A percentile compares a stretch with the other conserved stretches of the same genome.
Conservation (phyloP, 768 basidiomycete species). For the Symmetrospora coprosmae region DNA sequence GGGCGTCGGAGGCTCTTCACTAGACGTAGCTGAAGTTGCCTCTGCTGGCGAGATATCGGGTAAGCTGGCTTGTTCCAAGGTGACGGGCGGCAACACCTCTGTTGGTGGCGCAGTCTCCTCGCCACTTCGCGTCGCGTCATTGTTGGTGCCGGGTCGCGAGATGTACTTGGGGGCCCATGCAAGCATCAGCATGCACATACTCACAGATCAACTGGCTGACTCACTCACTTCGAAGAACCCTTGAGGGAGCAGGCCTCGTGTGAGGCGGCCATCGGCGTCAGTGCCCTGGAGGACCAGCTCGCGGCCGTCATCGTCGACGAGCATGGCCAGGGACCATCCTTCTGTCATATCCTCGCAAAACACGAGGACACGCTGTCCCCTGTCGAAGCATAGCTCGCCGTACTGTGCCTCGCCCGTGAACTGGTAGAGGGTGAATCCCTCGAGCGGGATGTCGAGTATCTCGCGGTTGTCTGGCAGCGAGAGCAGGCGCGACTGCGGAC, state of each 20-base stretch:
- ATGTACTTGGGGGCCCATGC: too few relatives aligned
- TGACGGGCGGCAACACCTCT: too few relatives aligned
- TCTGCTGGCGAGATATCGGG: too few relatives aligned
- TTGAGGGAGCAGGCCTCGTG: neutral
- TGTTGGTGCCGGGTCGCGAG: too few relatives aligned
- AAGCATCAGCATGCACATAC: too few relatives aligned
- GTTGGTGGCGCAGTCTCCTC: too few relatives aligned
- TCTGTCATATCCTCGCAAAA: conserved; percentile 13
- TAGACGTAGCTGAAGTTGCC: too few relatives aligned
- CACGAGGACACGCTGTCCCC: neutral
- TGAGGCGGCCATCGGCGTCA: neutral
- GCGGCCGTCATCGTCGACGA: conserved; percentile 2
- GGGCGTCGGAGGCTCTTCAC: too few relatives aligned
- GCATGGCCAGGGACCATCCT: conserved; percentile 7
- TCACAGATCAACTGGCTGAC: too few relatives aligned
- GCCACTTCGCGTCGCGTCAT: too few relatives aligned
- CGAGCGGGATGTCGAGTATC: neutral
- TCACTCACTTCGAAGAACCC: conserved; percentile 3
- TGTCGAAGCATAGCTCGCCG: neutral
- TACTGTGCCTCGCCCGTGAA: neutral
- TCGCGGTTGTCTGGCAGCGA: neutral
- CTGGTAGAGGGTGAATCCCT: neutral
- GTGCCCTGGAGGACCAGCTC: neutral
- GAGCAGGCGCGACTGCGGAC: too few relatives aligned
- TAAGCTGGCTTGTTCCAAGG: too few relatives aligned